Evolutionary conservation across 2,329 filamentous ascomycete genomes (phyloP).

Genomic region (Exophiala sp.): DNA sequence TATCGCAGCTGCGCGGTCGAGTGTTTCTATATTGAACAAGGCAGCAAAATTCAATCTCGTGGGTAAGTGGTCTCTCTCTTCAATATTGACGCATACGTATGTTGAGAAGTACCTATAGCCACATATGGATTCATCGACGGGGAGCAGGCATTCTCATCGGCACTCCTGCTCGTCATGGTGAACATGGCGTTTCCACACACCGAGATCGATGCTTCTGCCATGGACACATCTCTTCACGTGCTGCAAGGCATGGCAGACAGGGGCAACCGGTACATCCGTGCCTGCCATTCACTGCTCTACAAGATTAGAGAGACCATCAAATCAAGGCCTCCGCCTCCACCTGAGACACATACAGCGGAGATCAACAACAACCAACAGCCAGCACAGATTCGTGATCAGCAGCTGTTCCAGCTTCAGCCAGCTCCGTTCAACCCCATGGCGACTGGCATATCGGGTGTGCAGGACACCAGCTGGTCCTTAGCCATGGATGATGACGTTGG

Average conservation of each 20-base stretch:
- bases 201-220: background rate
- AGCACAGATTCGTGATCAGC: background rate
- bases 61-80: background rate
- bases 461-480: background rate
- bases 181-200: constrained; percentile 1
- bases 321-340: background rate
- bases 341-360: background rate
- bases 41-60: constrained; percentile 1
- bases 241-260: constrained; percentile 2
- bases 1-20: constrained; percentile 6
- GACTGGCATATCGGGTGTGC: background rate
- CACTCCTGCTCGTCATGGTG: constrained; percentile 1
- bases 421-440: background rate
- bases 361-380: background rate
- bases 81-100: background rate
- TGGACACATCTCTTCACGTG: background rate
- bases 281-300: constrained; percentile 4
- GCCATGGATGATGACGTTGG: constrained; percentile 26
- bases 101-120: background rate
- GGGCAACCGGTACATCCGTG: constrained; percentile 6
- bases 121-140: background rate
- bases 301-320: constrained; percentile 10
- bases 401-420: background rate
- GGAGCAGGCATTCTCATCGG: background rate
- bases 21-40: background rate